Conservation (phyloP, 257 asterid species). For the Solanum dulcamara region DNA sequence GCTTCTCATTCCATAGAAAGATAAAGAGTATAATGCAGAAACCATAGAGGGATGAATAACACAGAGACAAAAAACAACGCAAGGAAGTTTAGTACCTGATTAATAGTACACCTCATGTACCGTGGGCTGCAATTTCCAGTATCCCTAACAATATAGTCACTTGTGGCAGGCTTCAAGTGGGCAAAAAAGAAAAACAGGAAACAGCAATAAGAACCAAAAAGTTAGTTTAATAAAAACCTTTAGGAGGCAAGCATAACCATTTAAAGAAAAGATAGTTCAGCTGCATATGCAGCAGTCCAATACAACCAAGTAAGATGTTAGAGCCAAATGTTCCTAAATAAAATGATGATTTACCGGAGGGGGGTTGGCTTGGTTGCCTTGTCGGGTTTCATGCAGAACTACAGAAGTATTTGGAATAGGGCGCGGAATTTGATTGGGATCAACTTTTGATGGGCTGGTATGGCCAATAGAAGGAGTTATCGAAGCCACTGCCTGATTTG, state of each 20-base stretch:
- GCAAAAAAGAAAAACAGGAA: constrained; percentile 6
- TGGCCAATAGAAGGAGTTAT: constrained; percentile 38
- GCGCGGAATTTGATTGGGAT: constrained; percentile 91
- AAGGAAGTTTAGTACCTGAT: constrained; percentile 39
- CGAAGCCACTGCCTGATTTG: constrained; percentile 56
- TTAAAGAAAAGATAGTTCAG: not conserved
- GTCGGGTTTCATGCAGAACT: constrained; percentile 81
- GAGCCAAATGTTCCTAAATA: not conserved
- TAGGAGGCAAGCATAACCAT: not conserved
- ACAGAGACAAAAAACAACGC: constrained; percentile 6
- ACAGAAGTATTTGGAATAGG: constrained; percentile 56
- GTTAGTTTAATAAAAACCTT: not conserved
- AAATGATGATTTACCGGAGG: constrained; percentile 65
- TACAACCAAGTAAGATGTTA: not conserved
- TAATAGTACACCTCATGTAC: constrained; percentile 86
- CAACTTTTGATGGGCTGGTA: constrained; percentile 70
- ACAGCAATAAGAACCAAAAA: not conserved
- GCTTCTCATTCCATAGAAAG: not conserved
- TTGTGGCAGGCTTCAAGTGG: constrained; percentile 76
- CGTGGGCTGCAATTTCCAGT: constrained; percentile 99
- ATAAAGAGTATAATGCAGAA: constrained; percentile 6
- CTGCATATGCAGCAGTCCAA: not conserved
- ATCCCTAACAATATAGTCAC: constrained; percentile 82
- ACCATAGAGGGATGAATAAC: not conserved
- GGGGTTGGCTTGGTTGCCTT: constrained; percentile 85